Evolutionary conservation across 148 eudicot species (phyloP).

Genomic region (Rhododendron ferrugineum): DNA sequence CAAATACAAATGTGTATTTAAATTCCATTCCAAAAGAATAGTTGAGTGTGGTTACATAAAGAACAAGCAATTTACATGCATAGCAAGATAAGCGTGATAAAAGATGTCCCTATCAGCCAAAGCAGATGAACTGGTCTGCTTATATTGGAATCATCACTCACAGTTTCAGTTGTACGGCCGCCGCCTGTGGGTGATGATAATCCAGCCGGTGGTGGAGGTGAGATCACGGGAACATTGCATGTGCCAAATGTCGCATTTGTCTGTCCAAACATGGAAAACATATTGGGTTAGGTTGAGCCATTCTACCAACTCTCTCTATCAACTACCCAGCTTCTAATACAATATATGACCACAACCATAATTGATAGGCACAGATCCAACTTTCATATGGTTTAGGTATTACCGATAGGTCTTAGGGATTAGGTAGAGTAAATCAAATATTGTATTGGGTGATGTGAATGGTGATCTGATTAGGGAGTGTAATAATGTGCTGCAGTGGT

Average conservation of each 20-base stretch:
- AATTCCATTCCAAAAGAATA: neutral
- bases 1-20: neutral
- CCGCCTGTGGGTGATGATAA: slow-evolving; percentile 9
- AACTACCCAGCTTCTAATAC: neutral
- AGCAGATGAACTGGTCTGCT: slow-evolving; percentile 12
- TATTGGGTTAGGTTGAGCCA: neutral
- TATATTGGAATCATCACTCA: slow-evolving; percentile 19
- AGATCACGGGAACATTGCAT: slow-evolving; percentile 55
- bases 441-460: neutral
- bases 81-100: slow-evolving; percentile 17
- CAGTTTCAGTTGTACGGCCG: slow-evolving; percentile 15
- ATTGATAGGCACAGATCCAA: neutral
- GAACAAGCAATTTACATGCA: neutral
- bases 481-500: neutral
- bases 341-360: neutral
- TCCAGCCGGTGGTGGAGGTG: slow-evolving; percentile 86
- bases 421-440: neutral
- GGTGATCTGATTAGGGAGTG: neutral
- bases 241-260: slow-evolving; percentile 56
- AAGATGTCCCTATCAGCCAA: slow-evolving; percentile 30
- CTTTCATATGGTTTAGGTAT: slow-evolving; percentile 1
- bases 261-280: slow-evolving; percentile 23
- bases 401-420: neutral
- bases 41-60: neutral
- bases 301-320: neutral